Evolutionary conservation across 306 rosid species (phyloP).

Genomic region (Carpinus viminea): DNA sequence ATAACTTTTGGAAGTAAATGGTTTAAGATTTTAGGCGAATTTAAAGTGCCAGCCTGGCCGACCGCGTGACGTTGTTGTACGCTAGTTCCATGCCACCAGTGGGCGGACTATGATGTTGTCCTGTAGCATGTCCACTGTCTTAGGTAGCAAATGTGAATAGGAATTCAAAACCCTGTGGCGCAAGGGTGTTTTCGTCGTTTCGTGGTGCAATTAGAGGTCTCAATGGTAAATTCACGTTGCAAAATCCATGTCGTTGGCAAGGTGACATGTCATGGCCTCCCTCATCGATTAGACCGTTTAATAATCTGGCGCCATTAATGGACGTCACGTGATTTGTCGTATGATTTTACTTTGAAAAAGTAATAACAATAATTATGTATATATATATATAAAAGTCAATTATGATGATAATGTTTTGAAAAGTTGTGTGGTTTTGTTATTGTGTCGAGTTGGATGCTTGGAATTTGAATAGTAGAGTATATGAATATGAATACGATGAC

Average conservation of each 20-base stretch:
- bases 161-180: background rate
- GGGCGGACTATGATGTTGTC: background rate
- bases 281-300: constrained; percentile 17
- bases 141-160: too few relatives aligned
- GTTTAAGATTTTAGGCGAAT: background rate
- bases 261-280: constrained; percentile 36
- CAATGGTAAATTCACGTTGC: background rate
- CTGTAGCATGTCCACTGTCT: background rate
- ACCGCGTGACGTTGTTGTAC: constrained; percentile 11
- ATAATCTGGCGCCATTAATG: constrained; percentile 37
- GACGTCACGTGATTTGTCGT: constrained; percentile 42
- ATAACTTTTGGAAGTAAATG: background rate
- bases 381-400: background rate
- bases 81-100: constrained; percentile 5
- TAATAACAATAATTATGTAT: constrained; percentile 3
- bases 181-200: constrained; percentile 1
- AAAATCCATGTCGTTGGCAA: constrained; percentile 15
- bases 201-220: background rate
- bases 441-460: background rate
- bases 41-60: constrained; percentile 22
- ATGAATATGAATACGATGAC: too few relatives aligned
- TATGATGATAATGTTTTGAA: background rate
- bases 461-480: background rate
- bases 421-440: background rate
- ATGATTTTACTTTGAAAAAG: constrained; percentile 6